Evolutionary conservation across 345 rosid species (phyloP), one percentile per base, ranked within the genome.

Genomic region (Ceriops decandra): DNA sequence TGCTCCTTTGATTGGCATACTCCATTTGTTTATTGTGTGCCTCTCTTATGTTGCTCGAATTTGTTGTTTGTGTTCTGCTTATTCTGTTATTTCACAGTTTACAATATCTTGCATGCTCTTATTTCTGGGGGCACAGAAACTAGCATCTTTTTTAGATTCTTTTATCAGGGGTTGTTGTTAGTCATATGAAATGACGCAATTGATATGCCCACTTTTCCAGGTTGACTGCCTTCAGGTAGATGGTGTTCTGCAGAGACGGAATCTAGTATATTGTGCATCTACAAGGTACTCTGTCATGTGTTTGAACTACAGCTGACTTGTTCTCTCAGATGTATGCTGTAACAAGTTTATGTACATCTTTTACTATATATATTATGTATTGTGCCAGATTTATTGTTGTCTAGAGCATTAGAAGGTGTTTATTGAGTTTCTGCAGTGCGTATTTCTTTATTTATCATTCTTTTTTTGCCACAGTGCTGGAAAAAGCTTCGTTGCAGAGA

Each of bases 401-500:
- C 6, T 15, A 16, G 51, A 63, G 27, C 51, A 47, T 69, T 22
- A 26, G 46, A 38, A 24, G 19, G 16, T 31, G 33, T 60, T 24
- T 52, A 24, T 52, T 21, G 21, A 21, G 5, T 52, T 64, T 46
- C 28, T n/a, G 30, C 3, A 20, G 58, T 20, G 35, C 60, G 33
- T 17, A 46, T 66, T 68, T 54, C 20, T 10, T 11, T 65, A 20
- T 52, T 82, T 76, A 70, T 63, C 59, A 28, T 66, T 24, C 67
- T 74, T 63, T 64, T 57, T 70, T 22, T 80, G 65, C 63, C 22
- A 62, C 82, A 93, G 98, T 80, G 97, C 98, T 65, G 98, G 98
- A 21, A 93, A 93, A 87, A 93, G 98, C 82, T 91, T 93, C 83
- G 98, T 93, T 32, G 97, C 98, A 57, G 98, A 91, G 76, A 90